Conservation (phyloP, 345 rosid species). For the Toxicodendron radicans region DNA sequence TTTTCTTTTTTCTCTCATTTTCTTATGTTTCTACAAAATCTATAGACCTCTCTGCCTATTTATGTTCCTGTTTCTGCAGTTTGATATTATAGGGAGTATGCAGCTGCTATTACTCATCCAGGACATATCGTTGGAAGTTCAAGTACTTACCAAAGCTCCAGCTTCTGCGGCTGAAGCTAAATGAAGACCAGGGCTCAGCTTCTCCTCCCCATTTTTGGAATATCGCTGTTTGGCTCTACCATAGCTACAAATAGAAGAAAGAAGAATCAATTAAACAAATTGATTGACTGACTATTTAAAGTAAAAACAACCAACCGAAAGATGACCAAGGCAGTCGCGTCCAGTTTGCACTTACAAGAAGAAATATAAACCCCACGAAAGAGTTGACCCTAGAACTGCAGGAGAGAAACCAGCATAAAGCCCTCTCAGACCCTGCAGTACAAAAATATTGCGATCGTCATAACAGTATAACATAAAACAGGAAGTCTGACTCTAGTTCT, state of each 20-base stretch:
- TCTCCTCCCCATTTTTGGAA: constrained; percentile 54
- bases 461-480: neutral
- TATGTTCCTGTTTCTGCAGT: neutral
- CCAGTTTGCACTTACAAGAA: constrained; percentile 63
- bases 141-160: constrained; percentile 74
- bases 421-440: constrained; percentile 73
- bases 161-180: constrained; percentile 98
- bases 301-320: neutral
- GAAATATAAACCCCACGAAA: constrained; percentile 90
- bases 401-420: constrained; percentile 89
- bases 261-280: neutral
- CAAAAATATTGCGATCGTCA: constrained; percentile 1
- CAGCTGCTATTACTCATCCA: neutral
- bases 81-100: neutral
- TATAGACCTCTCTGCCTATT: neutral
- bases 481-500: neutral
- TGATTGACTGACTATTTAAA: neutral
- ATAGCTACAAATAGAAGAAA: constrained; percentile 48
- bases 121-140: constrained; percentile 19
- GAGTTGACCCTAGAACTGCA: constrained; percentile 80
- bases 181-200: constrained; percentile 70
- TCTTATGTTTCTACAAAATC: neutral
- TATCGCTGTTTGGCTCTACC: constrained; percentile 87
- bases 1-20: neutral
- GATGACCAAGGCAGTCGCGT: neutral